These are phyloP conservation scores for Aspergillus diversus DNA, from an alignment of 495 filamentous ascomycete genomes.

Conservation along the genomic window DNA sequence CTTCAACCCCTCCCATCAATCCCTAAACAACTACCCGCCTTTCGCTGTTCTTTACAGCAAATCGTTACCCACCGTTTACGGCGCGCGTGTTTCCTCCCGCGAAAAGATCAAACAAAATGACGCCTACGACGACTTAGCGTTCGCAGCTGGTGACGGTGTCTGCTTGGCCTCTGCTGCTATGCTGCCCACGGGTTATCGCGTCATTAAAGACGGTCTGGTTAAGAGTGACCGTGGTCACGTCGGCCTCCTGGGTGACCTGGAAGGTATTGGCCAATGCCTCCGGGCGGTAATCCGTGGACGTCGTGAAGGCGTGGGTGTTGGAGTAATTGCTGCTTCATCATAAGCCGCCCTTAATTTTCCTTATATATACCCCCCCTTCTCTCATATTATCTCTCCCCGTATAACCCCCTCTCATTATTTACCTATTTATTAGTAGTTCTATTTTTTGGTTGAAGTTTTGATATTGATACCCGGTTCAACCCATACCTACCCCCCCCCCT, in stretches of 20 bases:
- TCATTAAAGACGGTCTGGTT: conserved; percentile 71
- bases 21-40: conserved; percentile 75
- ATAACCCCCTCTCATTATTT: background rate
- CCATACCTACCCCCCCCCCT: conserved; percentile 2
- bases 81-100: conserved; percentile 66
- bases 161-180: conserved; percentile 84
- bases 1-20: conserved; percentile 61
- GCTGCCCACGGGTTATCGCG: conserved; percentile 78
- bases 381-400: background rate
- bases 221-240: conserved; percentile 86
- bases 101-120: conserved; percentile 74
- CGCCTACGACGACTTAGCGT: conserved; percentile 85
- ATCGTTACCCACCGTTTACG: conserved; percentile 81
- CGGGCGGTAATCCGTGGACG: conserved; percentile 66
- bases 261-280: conserved; percentile 76
- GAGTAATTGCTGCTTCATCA: conserved; percentile 19
- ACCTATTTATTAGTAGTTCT: background rate
- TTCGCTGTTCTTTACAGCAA: conserved; percentile 87
- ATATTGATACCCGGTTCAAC: conserved; percentile 12
- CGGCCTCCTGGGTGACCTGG: conserved; percentile 80
- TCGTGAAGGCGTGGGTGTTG: conserved; percentile 70
- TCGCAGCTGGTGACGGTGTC: conserved; percentile 88
- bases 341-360: conserved; percentile 4
- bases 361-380: background rate
- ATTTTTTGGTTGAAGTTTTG: background rate